Percentiles rank a stretch among this genome's conserved stretches.
Evolutionary conservation across 495 filamentous ascomycete genomes (phyloP).

Genomic region (Hapsidospora chrysogenum): DNA sequence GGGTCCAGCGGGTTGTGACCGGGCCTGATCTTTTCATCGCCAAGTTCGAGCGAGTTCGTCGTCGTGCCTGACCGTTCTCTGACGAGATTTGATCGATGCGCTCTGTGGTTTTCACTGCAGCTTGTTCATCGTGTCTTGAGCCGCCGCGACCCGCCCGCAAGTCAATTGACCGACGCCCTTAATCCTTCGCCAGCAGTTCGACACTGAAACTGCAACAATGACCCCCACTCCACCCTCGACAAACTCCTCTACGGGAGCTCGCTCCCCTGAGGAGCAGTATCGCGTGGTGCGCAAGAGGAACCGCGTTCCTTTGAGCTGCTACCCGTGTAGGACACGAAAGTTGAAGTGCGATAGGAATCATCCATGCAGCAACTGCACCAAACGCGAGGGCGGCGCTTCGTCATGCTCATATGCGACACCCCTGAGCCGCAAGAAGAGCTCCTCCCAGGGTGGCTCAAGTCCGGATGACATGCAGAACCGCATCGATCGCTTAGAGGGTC

Average conservation of each 20-base stretch:
- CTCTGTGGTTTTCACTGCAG: too few species aligned
- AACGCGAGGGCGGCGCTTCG: slow-evolving; percentile 52
- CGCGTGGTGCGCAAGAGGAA: slow-evolving; percentile 89
- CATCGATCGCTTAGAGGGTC: slow-evolving; percentile 88
- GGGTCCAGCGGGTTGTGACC: too few species aligned
- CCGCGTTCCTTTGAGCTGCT: slow-evolving; percentile 85
- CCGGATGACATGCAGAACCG: slow-evolving; percentile 98
- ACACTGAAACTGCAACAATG: too few species aligned
- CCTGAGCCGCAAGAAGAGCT: slow-evolving; percentile 59
- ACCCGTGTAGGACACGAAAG: slow-evolving; percentile 89
- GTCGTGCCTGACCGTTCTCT: too few species aligned
- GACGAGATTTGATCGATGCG: too few species aligned
- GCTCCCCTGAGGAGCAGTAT: slow-evolving; percentile 77
- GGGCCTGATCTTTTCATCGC: too few species aligned
- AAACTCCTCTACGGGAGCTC: slow-evolving; percentile 51
- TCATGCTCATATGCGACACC: slow-evolving; percentile 85
- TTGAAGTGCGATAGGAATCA: slow-evolving; percentile 88
- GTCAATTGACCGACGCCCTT: too few species aligned
- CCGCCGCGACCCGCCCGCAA: too few species aligned
- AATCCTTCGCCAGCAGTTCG: too few species aligned
- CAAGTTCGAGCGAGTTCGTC: too few species aligned
- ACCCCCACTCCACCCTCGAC: slow-evolving; percentile 86
- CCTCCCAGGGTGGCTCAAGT: slow-evolving; percentile 40
- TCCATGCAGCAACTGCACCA: slow-evolving; percentile 92
- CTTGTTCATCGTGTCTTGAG: too few species aligned